Base-by-base conservation (phyloP, 805 yeast genomes). In the Millerago galiae region DNA sequence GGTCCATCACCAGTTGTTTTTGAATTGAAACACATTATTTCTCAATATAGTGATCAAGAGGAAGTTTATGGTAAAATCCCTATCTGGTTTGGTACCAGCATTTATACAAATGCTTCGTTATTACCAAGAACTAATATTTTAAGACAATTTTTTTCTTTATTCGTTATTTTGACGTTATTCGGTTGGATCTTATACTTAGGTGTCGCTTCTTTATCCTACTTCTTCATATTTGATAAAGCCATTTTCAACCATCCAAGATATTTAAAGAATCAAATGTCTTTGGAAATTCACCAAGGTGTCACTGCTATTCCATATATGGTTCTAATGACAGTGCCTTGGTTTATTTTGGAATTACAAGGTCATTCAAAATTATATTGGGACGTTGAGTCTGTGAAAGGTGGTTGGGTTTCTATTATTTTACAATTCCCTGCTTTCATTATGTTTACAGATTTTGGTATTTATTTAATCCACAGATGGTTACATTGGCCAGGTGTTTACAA, bases 201-300 rank as follows among this genome's bases (percentile, higher is more conserved):
- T 15, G 82, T 79, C 40, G 98, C 98, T 3, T 70, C 80, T 13
- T 54, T 84, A n/a, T 80, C 95, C 10, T 93, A 85, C 61, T 52
- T 71, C 30, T 78, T 83, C 52, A 79, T 93, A 18, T 93, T 87
- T 60, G 97, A 93, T 65, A 83, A 81, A 59, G 80, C 81, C 42
- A 86, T 88, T 45, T 88, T 91, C 74, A 87, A 91, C 66, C 99
- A 93, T 63, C 99, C 99, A 46, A 77, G 96, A 62, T 91, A 86
- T 64, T 74, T 93, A 65, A 93, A 93, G 62, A 91, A 93, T 67
- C 99, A 93, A 68, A 79, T 93, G 77, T 66, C 75, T 5, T 67
- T 87, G 59, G 99, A 93, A 62, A 84, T 91, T 49, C 66, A 73
- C 49, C 82, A 80, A 59, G 96, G 96, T 0, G 50, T 77, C 46